Base-by-base conservation (phyloP, 176 grass and related monocot species). In the Phoenix roebelenii region DNA sequence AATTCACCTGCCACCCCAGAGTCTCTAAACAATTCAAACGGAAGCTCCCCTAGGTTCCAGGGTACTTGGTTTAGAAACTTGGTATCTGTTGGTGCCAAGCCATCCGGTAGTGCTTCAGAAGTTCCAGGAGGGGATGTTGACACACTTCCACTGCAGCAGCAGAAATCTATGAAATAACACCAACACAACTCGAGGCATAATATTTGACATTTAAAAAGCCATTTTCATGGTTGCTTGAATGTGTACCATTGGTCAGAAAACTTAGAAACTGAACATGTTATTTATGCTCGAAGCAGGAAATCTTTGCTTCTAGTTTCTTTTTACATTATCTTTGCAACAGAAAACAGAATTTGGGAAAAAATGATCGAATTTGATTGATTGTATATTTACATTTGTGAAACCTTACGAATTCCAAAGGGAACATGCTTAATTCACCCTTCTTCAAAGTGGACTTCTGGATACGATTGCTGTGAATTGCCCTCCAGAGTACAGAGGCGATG, bases 11-110 rank as follows among this genome's bases (percentile, higher is more conserved):
- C 70, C 60, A 78, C 76, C 1, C 66, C 71, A 7, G 87, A 88
- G 19, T 80, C 84, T 20, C 55, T 71, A 0, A 61, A 64, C 76
- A 83, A 81, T 65, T 73, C 85, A 63, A 82, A 82, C 58, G 77
- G 65, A 81, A 39, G 69, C 1, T 66, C 51, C 54, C 82, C 94
- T 54, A 39, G 73, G 50, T 83, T 89, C 66, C 88, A 89, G 72
- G 79, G 79, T 67, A 26, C 80, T 32, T 92, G 87, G 94, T 76
- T 89, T 65, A 98, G 92, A 78, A 98, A 92, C 72, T 54, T 89
- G 3, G 10, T 98, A 48, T 79, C 88, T 5, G 57, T 79, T 10
- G 83, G 89, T 0, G 82, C 73, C 23, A 98, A 93, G 68, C 85
- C 85, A 48, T 83, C 94, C 14, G 75, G 77, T 7, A 86, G 88